Conservation (phyloP, 371 early-diverging fungal genomes). For the Lichtheimia ornata region DNA sequence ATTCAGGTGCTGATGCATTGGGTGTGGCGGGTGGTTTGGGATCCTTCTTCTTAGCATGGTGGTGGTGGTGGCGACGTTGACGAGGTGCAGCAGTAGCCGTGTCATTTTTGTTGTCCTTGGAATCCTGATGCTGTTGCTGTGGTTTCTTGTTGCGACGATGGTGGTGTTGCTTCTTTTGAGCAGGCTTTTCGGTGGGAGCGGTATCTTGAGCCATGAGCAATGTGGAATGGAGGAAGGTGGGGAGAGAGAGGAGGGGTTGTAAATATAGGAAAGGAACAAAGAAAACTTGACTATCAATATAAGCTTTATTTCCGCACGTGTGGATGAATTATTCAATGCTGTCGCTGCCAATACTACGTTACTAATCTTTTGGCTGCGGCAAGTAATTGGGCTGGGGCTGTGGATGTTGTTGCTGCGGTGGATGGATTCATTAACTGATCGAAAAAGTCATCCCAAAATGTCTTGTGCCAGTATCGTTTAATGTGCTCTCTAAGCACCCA, state of each 20-base stretch:
- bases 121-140: constrained; percentile 14
- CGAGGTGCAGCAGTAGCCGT: not conserved
- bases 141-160: constrained; percentile 3
- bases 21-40: not conserved
- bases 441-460: constrained; percentile 37
- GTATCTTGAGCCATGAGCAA: not conserved
- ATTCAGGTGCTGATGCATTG: not conserved
- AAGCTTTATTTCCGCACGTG: too few species aligned
- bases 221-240: not conserved
- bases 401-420: not conserved
- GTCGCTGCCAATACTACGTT: not conserved
- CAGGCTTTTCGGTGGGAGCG: not conserved
- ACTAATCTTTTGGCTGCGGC: constrained; percentile 11
- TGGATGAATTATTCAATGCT: too few species aligned
- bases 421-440: constrained; percentile 35
- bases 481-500: constrained; percentile 27
- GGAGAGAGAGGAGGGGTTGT: too few species aligned
- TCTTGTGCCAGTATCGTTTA: constrained; percentile 46
- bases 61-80: not conserved
- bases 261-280: too few species aligned
- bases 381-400: not conserved
- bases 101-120: not conserved
- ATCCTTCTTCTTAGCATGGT: constrained; percentile 2
- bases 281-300: too few species aligned
- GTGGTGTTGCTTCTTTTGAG: constrained; percentile 1